These are phyloP conservation scores for Clarireedia sp. DNA, from an alignment of 2,329 filamentous ascomycete species.

Conservation along the genomic window DNA sequence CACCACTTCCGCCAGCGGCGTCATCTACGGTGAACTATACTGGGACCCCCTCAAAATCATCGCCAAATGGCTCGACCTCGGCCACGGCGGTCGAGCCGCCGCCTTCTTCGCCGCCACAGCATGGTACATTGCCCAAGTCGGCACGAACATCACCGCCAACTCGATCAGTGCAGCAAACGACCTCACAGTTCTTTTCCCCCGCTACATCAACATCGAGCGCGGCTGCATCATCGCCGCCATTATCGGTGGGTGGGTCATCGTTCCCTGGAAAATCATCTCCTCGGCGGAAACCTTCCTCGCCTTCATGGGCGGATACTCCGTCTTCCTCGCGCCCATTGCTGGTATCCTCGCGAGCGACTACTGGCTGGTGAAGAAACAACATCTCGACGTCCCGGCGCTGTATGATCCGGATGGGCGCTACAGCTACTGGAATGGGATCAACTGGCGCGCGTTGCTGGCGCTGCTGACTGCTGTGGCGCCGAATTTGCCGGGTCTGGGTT, in stretches of 20 bases:
- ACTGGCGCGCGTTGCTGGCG: conserved; percentile 24
- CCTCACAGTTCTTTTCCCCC: conserved; percentile 45
- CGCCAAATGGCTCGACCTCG: conserved; percentile 36
- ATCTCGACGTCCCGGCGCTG: conserved; percentile 32
- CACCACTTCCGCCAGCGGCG: conserved; percentile 45
- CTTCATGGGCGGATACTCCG: conserved; percentile 59
- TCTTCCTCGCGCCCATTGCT: conserved; percentile 54
- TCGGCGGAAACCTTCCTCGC: conserved; percentile 51
- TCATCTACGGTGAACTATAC: conserved; percentile 42
- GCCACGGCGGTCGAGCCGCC: conserved; percentile 35
- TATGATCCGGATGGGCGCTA: conserved; percentile 28
- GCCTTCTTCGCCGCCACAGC: conserved; percentile 44
- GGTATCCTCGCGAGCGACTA: conserved; percentile 51
- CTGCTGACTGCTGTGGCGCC: conserved; percentile 22
- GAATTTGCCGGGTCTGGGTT: conserved; percentile 23
- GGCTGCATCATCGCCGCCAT: conserved; percentile 48
- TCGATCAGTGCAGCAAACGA: conserved; percentile 48
- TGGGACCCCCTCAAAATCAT: conserved; percentile 44
- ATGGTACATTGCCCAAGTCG: conserved; percentile 47
- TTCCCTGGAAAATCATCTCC: conserved; percentile 58
- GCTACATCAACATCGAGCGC: conserved; percentile 47
- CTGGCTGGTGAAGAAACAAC: conserved; percentile 41
- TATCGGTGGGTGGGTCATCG: conserved; percentile 48
- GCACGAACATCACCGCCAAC: conserved; percentile 50
- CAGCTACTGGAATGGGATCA: conserved; percentile 24